Evolutionary conservation across 345 rosid genomes (phyloP), one percentile per base, ranked within the genome.

Genomic region (Salix viminalis): DNA sequence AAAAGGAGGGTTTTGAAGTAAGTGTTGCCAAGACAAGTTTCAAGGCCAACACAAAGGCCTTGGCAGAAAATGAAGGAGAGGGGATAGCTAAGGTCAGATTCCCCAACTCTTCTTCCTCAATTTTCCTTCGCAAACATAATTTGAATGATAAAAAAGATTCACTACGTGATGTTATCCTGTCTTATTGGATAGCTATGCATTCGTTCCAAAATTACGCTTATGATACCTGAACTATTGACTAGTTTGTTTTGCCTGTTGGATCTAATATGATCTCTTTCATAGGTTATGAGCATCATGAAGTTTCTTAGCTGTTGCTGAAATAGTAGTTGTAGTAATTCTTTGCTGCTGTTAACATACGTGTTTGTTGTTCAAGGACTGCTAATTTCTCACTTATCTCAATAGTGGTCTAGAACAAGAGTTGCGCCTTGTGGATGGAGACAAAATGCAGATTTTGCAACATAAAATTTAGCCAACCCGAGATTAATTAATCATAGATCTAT

Each of bases 11-110:
- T 74, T 96, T 96, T 79, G 91, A 94, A 89, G 85, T 94, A 65
- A 86, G 92, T 79, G 79, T 94, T 80, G 92, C 89, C 71, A 96
- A 91, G 88, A 96, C 97, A 76, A 96, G 99, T 83, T 96, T 96
- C 84, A 96, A 96, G 90, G 98, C 99, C 69, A 96, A 96, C 89
- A 94, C 98, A 71, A 96, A 94, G 81, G 99, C 99, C 74, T 79
- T 94, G 76, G 99, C 99, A 19, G 98, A 96, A 85, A 96, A 96
- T 26, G 98, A 96, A 89, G 97, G 97, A 74, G 99, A 96, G 83
- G 98, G 99, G 66, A 86, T 94, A 71, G 99, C 99, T 21, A 96
- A 96, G 98, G 99, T 96, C 62, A 80, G 42, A 46, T 69, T 58
- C 78, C 61, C 44, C 41, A 28, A 67, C 62, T 72, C 56, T 34